phyloP scores from a whole-genome alignment of 73 alveolate species.

The Symbiodinium pilosum region DNA sequence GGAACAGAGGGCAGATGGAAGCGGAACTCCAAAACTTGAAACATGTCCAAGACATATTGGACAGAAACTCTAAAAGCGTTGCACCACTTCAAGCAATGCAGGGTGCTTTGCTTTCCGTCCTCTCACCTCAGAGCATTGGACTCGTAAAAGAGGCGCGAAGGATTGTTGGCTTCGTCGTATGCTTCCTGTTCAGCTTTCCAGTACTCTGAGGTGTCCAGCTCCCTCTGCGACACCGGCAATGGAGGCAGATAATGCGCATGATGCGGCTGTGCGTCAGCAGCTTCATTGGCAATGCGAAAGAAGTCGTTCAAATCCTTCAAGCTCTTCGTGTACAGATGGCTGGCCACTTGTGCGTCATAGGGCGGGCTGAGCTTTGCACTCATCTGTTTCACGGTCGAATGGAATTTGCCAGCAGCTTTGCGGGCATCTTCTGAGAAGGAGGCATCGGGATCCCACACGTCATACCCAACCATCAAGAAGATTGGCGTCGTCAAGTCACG shows the following conservation, averaged over 20 bases:
- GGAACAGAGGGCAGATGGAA: too few relatives aligned
- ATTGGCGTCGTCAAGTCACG: neutral
- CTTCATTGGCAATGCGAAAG: neutral
- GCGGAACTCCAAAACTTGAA: too few relatives aligned
- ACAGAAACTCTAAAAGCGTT: too few relatives aligned
- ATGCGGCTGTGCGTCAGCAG: neutral
- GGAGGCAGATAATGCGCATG: neutral
- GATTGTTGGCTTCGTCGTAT: neutral
- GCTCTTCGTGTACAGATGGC: neutral
- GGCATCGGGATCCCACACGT: conserved; percentile 64
- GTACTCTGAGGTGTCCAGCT: conserved; percentile 15
- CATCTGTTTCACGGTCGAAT: conserved; percentile 49
- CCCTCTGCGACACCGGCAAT: neutral
- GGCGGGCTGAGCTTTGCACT: neutral
- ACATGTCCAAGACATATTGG: too few relatives aligned
- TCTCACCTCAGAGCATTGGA: too few relatives aligned
- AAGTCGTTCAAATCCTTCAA: neutral
- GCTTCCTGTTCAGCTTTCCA: conserved; percentile 6
- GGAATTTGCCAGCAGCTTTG: conserved; percentile 30
- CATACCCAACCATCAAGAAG: conserved; percentile 25
- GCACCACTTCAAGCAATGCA: too few relatives aligned
- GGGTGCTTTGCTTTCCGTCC: too few relatives aligned
- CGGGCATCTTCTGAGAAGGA: neutral
- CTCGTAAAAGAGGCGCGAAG: neutral
- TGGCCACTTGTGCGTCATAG: neutral